Base-by-base conservation (phyloP, 177 flowering plant species). In the Vitis hybrid region DNA sequence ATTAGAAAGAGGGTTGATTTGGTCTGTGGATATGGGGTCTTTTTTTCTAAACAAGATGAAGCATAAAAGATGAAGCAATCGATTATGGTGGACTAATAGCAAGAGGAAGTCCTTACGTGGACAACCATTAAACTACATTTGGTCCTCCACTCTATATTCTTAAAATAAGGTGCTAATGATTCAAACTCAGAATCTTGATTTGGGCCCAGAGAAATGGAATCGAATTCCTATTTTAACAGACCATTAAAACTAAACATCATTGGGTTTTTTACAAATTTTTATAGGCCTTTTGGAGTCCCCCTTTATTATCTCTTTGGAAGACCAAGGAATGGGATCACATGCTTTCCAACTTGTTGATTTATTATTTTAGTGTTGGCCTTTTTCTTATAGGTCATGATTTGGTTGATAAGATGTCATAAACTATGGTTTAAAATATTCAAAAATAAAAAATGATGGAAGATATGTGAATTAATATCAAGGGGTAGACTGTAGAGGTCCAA, bases 161-260 rank as follows among this genome's bases (percentile, higher is more conserved):
- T 57, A 57, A 18, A 20, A 18, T 10, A 16, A 62, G 19, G n/a
- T 62, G 50, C 29, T 48, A 45, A 63, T 48, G 53, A 18, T 70
- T 13, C 48, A 59, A 60, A 16, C 26, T 29, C 16, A 5, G 49
- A 14, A 49, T 60, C 58, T 51, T 74, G 31, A 29, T 66, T 18
- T 61, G 62, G 62, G 66, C 76, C 73, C 55, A 18, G 33, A 57
- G 66, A 73, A 70, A 66, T 7, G 60, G 80, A 77, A 77, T 77
- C 80, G n/a, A 31, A 70, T 73, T 70, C 73, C 64, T 61, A 56
- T 64, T 39, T 56, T 5, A 3, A 56, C 18, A 53, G 12, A 8
- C 45, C 45, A 39, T 39, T 39, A 33, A 15, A 14, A 70, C 29
- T 8, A 13, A 65, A 15, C 26, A 53, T 26, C 50, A 58, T 6